Evolutionary conservation across 208 protist species (phyloP), one percentile per base, ranked within the genome.

Genomic region (Leishmania tarentolae): DNA sequence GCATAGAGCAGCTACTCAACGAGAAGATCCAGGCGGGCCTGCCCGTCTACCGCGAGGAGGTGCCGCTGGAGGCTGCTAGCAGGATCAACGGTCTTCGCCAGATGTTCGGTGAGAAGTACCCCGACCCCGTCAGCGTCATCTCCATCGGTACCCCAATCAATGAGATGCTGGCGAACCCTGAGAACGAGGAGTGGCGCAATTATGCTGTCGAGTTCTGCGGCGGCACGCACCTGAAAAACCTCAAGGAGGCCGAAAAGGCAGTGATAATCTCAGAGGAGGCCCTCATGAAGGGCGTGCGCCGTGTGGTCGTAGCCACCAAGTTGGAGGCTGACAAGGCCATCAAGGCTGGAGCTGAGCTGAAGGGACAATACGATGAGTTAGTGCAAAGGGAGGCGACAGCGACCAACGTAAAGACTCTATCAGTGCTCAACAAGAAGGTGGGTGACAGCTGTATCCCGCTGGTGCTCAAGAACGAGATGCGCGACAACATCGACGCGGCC

Each of bases 51-150:
- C 88, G 92, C 47, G 80, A 96, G 83, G 92, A 98, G 75, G 96
- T 99, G 21, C 83, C 95, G 11, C 89, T 99, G 28, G 89, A 89
- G 35, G 75, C 72, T 3, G 97, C 96, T 0, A 85, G 79, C 83
- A 82, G 85, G 68, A 98, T 98, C 86, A 84, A 88, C 70, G 90
- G 92, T 15, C 87, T 98, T 73, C 91, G 94, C 59, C 89, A 91
- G 76, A 99, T 99, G 83, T 99, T 99, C 82, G 98, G 98, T 75
- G 99, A 99, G 89, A 98, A 98, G 74, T 99, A 99, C 91, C 99
- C 99, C 19, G 98, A 99, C 82, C 98, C 98, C 47, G 99, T 99
- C 40, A 95, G 98, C 82, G 98, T 99, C 50, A 93, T 99, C n/a
- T 97, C 95, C 74, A 90, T 99, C 63, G 99, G 99, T 74, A 79